Conservation (phyloP, 2,329 filamentous ascomycete genomes). For the Fusarium hostae region DNA sequence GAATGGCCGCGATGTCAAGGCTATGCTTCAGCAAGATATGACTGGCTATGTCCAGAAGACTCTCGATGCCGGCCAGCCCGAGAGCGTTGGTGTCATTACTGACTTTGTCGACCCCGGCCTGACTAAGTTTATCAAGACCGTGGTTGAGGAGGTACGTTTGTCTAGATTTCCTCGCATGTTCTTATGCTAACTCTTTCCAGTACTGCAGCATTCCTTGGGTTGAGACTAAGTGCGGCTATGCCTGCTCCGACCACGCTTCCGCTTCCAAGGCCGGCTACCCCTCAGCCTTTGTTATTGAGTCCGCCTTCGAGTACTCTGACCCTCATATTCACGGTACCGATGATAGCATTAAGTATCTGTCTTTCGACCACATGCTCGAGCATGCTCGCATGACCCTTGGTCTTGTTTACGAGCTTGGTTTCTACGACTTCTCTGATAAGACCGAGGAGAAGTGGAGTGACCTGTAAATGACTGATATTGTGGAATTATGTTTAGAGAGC, state of each 20-base stretch:
- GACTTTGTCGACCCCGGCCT: slow-evolving; percentile 87
- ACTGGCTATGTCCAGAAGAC: slow-evolving; percentile 89
- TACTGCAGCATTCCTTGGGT: slow-evolving; percentile 92
- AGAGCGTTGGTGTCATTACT: slow-evolving; percentile 91
- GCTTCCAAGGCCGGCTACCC: slow-evolving; percentile 80
- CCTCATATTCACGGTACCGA: slow-evolving; percentile 77
- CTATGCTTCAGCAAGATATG: slow-evolving; percentile 99
- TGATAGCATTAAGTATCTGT: slow-evolving; percentile 76
- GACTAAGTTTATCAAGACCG: slow-evolving; percentile 89
- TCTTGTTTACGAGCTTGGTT: slow-evolving; percentile 85
- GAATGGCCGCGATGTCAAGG: slow-evolving; percentile 80
- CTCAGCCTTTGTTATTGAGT: slow-evolving; percentile 81
- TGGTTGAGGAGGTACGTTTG: slow-evolving; percentile 69
- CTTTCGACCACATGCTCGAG: slow-evolving; percentile 92
- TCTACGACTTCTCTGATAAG: slow-evolving; percentile 71
- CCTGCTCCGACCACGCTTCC: slow-evolving; percentile 80
- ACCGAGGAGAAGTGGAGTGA: slow-evolving; percentile 48
- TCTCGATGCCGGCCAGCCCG: slow-evolving; percentile 81
- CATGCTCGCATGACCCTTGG: slow-evolving; percentile 87
- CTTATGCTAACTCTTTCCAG: slow-evolving; percentile 47
- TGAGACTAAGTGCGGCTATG: slow-evolving; percentile 89
- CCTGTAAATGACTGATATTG: slow-evolving; percentile 44
- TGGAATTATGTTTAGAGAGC: neutral
- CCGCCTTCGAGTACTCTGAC: slow-evolving; percentile 73
- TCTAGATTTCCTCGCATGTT: neutral